Base-by-base conservation (phyloP, 345 rosid genomes). In the Kernera saxatilis region DNA sequence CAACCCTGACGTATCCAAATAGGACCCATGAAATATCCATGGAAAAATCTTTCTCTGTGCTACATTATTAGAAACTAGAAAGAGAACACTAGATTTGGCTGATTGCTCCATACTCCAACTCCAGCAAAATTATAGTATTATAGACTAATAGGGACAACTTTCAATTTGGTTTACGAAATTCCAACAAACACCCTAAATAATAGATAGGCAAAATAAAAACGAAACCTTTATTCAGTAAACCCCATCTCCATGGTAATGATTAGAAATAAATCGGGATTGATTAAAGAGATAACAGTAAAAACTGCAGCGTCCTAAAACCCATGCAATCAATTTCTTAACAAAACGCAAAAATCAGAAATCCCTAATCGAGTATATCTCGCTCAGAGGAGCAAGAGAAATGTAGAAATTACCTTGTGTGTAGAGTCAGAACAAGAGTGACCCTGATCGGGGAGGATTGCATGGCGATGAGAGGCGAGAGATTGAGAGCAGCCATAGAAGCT, bases 321-420 rank as follows among this genome's bases (percentile, higher is more conserved):
- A 70, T 27, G 41, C 35, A 18, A 52, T 21, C 23, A 35, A 21
- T 29, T 52, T 15, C 36, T 4, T 2, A 14, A 15, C 32, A 35
- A 51, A 36, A 25, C 41, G 11, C 22, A 62, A 18, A 19, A 46
- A 18, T 9, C 64, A 29, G 10, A 46, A 57, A 48, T 7, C 54
- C 68, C 45, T 19, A 65, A 73, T 64, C 21, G 49, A 33, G 6
- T 21, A 21, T 3, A 12, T 12, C 15, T n/a, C 14, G 19, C 21
- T 8, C 7, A 41, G 1, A 67, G 36, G 32, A 5, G 11, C 3
- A 29, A 62, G 30, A 22, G 41, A 36, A 32, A 26, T 3, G 25
- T 14, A 4, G 33, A 73, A 66, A 66, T 62, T 62, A 84, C 87
- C 87, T 81, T 79, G 33, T 29, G 55, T 39, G 78, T 6, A 56